A percentile compares a stretch with the other conserved stretches of the same genome.
Conservation (phyloP, 1,284 basidiomycete species). For the Marasmius tenuissimus region DNA sequence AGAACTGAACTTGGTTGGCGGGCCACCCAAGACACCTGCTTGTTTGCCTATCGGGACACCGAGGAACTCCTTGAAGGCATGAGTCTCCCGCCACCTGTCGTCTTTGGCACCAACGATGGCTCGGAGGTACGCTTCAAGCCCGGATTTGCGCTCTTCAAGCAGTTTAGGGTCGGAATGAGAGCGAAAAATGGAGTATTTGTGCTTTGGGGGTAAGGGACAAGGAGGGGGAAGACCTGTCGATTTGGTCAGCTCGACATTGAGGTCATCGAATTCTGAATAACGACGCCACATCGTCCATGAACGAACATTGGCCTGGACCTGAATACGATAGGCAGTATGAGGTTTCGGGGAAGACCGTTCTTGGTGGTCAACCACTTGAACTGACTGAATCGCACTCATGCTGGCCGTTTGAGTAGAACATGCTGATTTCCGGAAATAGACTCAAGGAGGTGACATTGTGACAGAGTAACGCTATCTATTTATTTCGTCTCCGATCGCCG, state of each 20-base stretch:
- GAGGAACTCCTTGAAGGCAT: conserved; percentile 85
- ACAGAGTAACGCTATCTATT: no score
- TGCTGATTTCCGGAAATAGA: not conserved
- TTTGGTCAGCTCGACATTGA: conserved; percentile 80
- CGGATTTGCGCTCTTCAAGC: conserved; percentile 72
- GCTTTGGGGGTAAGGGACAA: conserved; percentile 78
- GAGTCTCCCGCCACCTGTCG: conserved; percentile 76
- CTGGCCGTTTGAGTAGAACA: conserved; percentile 1
- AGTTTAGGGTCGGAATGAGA: conserved; percentile 49
- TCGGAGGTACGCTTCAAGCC: conserved; percentile 85
- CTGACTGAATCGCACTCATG: conserved; percentile 75
- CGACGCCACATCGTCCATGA: conserved; percentile 93
- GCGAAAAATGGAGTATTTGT: conserved; percentile 64
- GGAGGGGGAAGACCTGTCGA: conserved; percentile 74
- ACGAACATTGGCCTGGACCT: conserved; percentile 79
- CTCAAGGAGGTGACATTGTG: not conserved
- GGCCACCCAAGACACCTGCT: conserved; percentile 27
- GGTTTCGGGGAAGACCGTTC: conserved; percentile 64
- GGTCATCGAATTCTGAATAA: conserved; percentile 91
- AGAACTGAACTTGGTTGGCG: conserved; percentile 59
- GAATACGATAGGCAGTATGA: conserved; percentile 81
- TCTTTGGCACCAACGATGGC: conserved; percentile 83
- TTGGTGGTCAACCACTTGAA: conserved; percentile 68
- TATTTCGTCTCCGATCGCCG: not conserved
- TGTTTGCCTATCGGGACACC: conserved; percentile 73